Evolutionary conservation across 1,284 basidiomycete species (phyloP).

Genomic region (Puccinia polysora): DNA sequence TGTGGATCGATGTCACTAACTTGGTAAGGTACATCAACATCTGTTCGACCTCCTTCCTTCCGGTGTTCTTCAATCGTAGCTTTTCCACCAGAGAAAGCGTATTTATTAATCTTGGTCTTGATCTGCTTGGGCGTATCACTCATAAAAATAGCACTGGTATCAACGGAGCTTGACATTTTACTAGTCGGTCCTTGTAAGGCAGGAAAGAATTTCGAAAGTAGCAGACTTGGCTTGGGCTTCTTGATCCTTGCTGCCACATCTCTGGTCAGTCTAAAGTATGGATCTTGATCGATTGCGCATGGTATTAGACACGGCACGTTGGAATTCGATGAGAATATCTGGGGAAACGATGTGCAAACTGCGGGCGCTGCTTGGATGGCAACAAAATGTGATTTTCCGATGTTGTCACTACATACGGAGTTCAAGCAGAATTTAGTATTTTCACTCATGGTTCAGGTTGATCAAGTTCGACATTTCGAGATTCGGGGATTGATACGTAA

Average conservation of each 20-base stretch:
- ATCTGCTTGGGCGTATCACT: constrained; percentile 86
- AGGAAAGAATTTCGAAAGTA: constrained; percentile 97
- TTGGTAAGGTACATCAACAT: constrained; percentile 93
- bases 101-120: constrained; percentile 92
- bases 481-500: constrained; percentile 51
- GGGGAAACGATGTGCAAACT: constrained; percentile 97
- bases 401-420: constrained; percentile 71
- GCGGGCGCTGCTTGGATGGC: constrained; percentile 95
- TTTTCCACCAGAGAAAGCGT: constrained; percentile 56
- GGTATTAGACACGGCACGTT: constrained; percentile 92
- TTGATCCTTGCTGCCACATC: constrained; percentile 90
- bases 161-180: constrained; percentile 95
- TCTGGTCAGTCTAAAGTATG: constrained; percentile 83
- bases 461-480: not conserved
- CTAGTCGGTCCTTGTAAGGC: constrained; percentile 95
- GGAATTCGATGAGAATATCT: constrained; percentile 81
- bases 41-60: constrained; percentile 79
- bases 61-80: constrained; percentile 93
- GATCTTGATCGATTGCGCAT: constrained; percentile 91
- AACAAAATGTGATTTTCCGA: constrained; percentile 96
- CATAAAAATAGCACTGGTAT: constrained; percentile 91
- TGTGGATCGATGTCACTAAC: not conserved
- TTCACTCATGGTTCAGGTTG: not conserved
- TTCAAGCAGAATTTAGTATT: not conserved
- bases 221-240: constrained; percentile 78